Evolutionary conservation across 805 yeast species (phyloP).

Genomic region (Ogataea pilisensis): DNA sequence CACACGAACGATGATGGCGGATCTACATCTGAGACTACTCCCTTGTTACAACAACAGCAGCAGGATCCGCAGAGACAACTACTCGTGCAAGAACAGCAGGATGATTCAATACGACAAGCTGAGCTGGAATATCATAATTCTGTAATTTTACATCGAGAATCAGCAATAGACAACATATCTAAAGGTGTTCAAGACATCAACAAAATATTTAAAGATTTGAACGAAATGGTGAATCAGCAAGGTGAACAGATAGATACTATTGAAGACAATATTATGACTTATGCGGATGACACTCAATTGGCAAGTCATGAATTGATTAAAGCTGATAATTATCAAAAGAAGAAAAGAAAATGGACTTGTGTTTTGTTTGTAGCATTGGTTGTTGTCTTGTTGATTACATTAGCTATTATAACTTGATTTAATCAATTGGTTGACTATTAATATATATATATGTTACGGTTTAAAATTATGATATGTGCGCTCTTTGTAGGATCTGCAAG

Average conservation of each 20-base stretch:
- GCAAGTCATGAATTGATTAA: conserved; percentile 67
- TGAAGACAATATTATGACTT: conserved; percentile 68
- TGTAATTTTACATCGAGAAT: conserved; percentile 66
- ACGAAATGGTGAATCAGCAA: conserved; percentile 74
- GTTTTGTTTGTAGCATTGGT: conserved; percentile 55
- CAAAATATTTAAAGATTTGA: conserved; percentile 77
- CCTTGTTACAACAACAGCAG: conserved; percentile 21
- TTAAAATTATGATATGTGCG: too few relatives aligned
- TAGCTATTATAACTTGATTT: conserved; percentile 45
- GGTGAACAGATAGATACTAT: conserved; percentile 81
- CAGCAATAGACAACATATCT: conserved; percentile 67
- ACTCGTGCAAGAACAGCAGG: conserved; percentile 33
- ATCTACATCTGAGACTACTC: conserved; percentile 14
- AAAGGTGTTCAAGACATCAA: conserved; percentile 83
- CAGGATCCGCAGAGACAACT: conserved; percentile 28
- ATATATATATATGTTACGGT: too few relatives aligned
- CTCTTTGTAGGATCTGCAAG: too few relatives aligned
- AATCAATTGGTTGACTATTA: too few relatives aligned
- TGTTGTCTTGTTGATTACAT: conserved; percentile 53
- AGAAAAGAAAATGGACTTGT: conserved; percentile 71
- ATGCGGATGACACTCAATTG: conserved; percentile 59
- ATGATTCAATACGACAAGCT: conserved; percentile 26
- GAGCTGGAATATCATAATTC: conserved; percentile 61
- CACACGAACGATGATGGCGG: background rate
- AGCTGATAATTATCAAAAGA: conserved; percentile 73